Evolutionary conservation across 345 rosid species (phyloP).

Genomic region (Hibiscus trionum): DNA sequence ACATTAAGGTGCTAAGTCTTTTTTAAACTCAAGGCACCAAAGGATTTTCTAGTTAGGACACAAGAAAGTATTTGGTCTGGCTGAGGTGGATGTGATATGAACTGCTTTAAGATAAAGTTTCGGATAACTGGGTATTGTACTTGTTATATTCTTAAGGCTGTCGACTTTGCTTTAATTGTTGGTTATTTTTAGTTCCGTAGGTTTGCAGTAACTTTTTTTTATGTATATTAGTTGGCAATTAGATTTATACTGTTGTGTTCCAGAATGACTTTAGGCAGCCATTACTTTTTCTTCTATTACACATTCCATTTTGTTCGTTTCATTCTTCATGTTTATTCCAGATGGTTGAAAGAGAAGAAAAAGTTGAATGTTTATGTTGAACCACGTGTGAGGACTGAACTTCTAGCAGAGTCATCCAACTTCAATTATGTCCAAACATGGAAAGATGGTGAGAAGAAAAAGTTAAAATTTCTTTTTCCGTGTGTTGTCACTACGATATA

Average conservation of each 20-base stretch:
- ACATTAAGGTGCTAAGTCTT: not conserved
- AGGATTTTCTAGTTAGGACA: not conserved
- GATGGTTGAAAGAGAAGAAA: constrained; percentile 83
- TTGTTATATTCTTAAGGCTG: not conserved
- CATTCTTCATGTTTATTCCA: constrained; percentile 26
- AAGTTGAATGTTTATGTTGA: constrained; percentile 72
- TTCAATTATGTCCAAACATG: constrained; percentile 78
- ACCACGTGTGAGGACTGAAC: constrained; percentile 75
- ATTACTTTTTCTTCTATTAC: not conserved
- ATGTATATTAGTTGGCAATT: not conserved
- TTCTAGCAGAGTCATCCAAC: constrained; percentile 68
- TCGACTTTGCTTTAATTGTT: not conserved
- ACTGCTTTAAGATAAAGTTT: not conserved
- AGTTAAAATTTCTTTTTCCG: not conserved
- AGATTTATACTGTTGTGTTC: not conserved
- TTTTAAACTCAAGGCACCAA: not conserved
- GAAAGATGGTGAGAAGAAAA: constrained; percentile 66
- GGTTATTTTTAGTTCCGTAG: not conserved
- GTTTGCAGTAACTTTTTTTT: not conserved
- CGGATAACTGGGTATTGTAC: not conserved
- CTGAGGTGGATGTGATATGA: not conserved
- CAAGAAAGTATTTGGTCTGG: not conserved
- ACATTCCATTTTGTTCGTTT: not conserved
- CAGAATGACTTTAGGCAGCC: not conserved
- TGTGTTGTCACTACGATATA: not conserved